Conservation (phyloP, 306 rosid species). For the Glycine latifolia region DNA sequence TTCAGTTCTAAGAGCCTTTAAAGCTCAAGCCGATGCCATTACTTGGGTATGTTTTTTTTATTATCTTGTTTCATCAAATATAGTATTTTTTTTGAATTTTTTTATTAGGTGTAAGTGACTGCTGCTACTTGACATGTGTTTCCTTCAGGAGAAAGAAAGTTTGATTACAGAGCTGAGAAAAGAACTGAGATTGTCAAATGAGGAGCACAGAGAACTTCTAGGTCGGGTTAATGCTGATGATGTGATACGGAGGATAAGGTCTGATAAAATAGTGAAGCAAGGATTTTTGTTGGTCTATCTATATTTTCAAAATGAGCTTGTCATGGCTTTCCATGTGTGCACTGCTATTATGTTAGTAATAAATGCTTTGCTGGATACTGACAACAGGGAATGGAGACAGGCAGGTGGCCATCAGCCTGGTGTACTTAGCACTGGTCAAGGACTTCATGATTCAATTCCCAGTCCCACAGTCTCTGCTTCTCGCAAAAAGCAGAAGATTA, state of each 20-base stretch:
- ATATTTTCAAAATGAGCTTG: slow-evolving; percentile 29
- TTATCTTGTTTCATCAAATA: slow-evolving; percentile 53
- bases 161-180: slow-evolving; percentile 90
- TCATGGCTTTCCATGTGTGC: slow-evolving; percentile 27
- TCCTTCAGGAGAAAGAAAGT: slow-evolving; percentile 94
- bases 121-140: slow-evolving; percentile 46
- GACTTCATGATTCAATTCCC: slow-evolving; percentile 78
- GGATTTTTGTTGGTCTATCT: slow-evolving; percentile 41
- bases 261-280: slow-evolving; percentile 44
- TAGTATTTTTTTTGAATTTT: slow-evolving; percentile 40
- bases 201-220: slow-evolving; percentile 96
- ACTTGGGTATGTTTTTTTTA: slow-evolving; percentile 79
- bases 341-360: slow-evolving; percentile 52
- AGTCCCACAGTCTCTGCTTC: slow-evolving; percentile 93
- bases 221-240: slow-evolving; percentile 93
- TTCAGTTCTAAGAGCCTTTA: slow-evolving; percentile 97
- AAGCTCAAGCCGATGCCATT: slow-evolving; percentile 98
- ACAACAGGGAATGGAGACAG: slow-evolving; percentile 94
- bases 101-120: slow-evolving; percentile 58
- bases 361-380: slow-evolving; percentile 48
- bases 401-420: slow-evolving; percentile 82
- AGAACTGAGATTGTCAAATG: slow-evolving; percentile 88
- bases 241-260: slow-evolving; percentile 87
- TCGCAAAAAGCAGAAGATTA: slow-evolving; percentile 82
- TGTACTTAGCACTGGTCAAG: slow-evolving; percentile 63